These are phyloP conservation scores for Spinellus fusiger DNA, from an alignment of 192 early-diverging fungal species.

Conservation along the genomic window DNA sequence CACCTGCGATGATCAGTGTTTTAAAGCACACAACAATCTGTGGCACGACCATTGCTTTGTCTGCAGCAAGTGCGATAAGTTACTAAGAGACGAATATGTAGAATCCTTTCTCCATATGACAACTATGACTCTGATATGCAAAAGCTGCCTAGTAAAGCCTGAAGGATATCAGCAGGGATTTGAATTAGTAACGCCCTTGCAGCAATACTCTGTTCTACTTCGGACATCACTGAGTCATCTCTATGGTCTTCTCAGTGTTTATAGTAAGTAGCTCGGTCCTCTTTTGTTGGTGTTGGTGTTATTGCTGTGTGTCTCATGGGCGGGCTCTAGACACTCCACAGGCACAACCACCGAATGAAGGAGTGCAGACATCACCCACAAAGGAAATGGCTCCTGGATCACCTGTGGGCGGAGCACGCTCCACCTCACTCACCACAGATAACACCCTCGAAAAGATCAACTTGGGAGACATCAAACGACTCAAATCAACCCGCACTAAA, in stretches of 20 bases:
- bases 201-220: slow-evolving; percentile 90
- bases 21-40: slow-evolving; percentile 51
- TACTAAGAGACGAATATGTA: slow-evolving; percentile 6
- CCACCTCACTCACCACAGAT: background rate
- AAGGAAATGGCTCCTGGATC: background rate
- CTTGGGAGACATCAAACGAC: slow-evolving; percentile 49
- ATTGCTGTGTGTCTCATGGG: background rate
- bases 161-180: slow-evolving; percentile 37
- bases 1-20: slow-evolving; percentile 83
- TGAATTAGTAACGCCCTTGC: slow-evolving; percentile 74
- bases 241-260: slow-evolving; percentile 63
- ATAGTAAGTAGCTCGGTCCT: too few relatives aligned
- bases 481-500: slow-evolving; percentile 49
- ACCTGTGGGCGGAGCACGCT: background rate
- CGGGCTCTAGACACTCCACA: background rate
- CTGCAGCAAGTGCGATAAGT: slow-evolving; percentile 57
- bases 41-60: slow-evolving; percentile 84
- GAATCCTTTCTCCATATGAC: slow-evolving; percentile 9
- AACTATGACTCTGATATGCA: slow-evolving; percentile 20
- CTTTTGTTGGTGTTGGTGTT: too few relatives aligned
- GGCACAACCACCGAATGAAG: background rate
- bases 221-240: slow-evolving; percentile 76
- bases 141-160: slow-evolving; percentile 23
- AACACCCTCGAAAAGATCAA: slow-evolving; percentile 26
- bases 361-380: background rate